These are phyloP conservation scores for Inga oerstediana DNA, from an alignment of 306 rosid species.

Conservation along the genomic window DNA sequence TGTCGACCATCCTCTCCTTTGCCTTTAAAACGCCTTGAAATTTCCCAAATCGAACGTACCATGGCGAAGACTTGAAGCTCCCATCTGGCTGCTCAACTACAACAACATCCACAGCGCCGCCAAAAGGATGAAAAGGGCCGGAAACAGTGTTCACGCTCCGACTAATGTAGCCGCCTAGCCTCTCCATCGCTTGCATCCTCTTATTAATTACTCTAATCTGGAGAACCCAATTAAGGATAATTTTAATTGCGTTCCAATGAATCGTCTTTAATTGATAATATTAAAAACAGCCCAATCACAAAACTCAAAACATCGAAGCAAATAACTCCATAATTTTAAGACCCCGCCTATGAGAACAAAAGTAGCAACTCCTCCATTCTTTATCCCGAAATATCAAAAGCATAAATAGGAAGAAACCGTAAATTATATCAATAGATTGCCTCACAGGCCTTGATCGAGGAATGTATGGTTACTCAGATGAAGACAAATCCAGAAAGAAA, in stretches of 20 bases:
- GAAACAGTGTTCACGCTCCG: conserved; percentile 74
- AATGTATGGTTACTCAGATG: background rate
- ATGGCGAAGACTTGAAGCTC: conserved; percentile 84
- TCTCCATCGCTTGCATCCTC: conserved; percentile 81
- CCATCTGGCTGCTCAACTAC: conserved; percentile 92
- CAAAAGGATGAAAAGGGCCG: conserved; percentile 84
- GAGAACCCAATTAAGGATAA: conserved; percentile 2
- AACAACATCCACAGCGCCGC: conserved; percentile 93
- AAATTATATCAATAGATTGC: background rate
- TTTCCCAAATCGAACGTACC: conserved; percentile 93
- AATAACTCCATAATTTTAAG: background rate
- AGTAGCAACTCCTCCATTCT: background rate
- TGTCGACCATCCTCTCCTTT: conserved; percentile 70
- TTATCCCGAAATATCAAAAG: background rate
- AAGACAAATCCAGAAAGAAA: conserved; percentile 14
- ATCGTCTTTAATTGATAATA: background rate
- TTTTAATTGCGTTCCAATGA: conserved; percentile 30
- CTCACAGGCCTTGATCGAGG: background rate
- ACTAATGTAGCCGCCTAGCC: conserved; percentile 69
- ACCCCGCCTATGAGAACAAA: background rate
- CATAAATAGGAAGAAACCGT: background rate
- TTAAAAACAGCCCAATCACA: background rate
- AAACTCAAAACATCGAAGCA: background rate
- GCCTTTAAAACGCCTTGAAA: conserved; percentile 72
- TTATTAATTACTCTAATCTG: conserved; percentile 9